Base-by-base conservation (phyloP, 1,139 yeast species). In the Suhomyces kunorum region DNA sequence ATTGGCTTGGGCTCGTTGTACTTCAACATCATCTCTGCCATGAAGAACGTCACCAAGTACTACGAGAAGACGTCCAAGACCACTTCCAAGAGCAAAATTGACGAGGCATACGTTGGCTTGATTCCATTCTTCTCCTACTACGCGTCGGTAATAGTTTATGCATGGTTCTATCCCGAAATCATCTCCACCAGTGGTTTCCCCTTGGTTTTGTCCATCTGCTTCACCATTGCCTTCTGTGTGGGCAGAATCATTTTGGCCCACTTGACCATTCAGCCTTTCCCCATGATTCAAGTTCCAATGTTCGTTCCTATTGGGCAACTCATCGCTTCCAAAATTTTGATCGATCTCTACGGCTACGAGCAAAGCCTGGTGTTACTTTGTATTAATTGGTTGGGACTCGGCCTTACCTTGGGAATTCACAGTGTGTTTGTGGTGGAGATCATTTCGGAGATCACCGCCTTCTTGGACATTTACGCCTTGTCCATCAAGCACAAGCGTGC, bases 241-340 rank as follows among this genome's bases (percentile, higher is more conserved):
- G 98, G 98, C 4, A 78, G 95, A 58, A 87, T 90, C 52, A 90
- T 90, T 55, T 73, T 87, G 44, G 94, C 89, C 3, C 97, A 90
- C 62, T 79, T 90, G 54, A 88, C 97, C 0, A 65, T 76, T 42
- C 95, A 87, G 57, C 55, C 65, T 3, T 90, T 86, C 71, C 98
- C 98, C 36, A 66, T 71, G 59, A 52, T 75, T 45, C 87, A 87
- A 46, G 75, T 82, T 22, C 88, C 95, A 30, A 75, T 82, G 74
- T 68, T 78, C 35, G 68, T 84, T 22, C 96, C 97, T 14, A 24
- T 70, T 1, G 55, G 66, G 1, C 94, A 88, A 54, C 56, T 81
- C 23, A 29, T 71, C 1, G 42, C 72, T 3, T 73, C 78, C 46
- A 50, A 55, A 26, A n/a, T 76, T 14, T 64, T 73, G 54, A 64